phyloP scores from a whole-genome alignment of 495 filamentous ascomycete genomes.

The Trichoderma asperelloides region DNA sequence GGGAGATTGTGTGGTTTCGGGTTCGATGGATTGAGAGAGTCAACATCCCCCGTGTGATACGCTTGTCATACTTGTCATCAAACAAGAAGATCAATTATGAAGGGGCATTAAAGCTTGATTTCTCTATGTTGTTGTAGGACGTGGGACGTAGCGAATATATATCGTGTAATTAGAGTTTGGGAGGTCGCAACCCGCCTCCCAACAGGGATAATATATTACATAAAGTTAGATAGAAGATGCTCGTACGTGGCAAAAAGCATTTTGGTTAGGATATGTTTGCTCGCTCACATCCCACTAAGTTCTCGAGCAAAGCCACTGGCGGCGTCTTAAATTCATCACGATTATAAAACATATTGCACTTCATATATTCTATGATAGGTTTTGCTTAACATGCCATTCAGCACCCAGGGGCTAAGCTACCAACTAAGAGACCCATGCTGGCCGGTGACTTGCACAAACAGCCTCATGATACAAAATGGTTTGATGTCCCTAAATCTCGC shows the following conservation, averaged over 20 bases:
- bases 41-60: too few relatives aligned
- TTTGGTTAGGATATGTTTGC: neutral
- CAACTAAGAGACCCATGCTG: neutral
- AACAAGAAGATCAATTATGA: too few relatives aligned
- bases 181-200: too few relatives aligned
- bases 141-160: too few relatives aligned
- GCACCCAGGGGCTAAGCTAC: neutral
- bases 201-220: too few relatives aligned
- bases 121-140: too few relatives aligned
- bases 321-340: conserved; percentile 18
- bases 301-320: conserved; percentile 18
- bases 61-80: too few relatives aligned
- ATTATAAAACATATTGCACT: conserved; percentile 22
- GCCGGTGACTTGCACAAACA: neutral
- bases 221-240: too few relatives aligned
- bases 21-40: too few relatives aligned
- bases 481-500: neutral
- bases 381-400: conserved; percentile 8
- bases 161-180: too few relatives aligned
- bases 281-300: conserved; percentile 21
- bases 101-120: too few relatives aligned
- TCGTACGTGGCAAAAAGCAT: too few relatives aligned
- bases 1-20: neutral
- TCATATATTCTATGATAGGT: conserved; percentile 24
- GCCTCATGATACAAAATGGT: conserved; percentile 23